These are phyloP conservation scores for Eimeria praecox DNA, from an alignment of 169 alveolate genomes.

Conservation along the genomic window DNA sequence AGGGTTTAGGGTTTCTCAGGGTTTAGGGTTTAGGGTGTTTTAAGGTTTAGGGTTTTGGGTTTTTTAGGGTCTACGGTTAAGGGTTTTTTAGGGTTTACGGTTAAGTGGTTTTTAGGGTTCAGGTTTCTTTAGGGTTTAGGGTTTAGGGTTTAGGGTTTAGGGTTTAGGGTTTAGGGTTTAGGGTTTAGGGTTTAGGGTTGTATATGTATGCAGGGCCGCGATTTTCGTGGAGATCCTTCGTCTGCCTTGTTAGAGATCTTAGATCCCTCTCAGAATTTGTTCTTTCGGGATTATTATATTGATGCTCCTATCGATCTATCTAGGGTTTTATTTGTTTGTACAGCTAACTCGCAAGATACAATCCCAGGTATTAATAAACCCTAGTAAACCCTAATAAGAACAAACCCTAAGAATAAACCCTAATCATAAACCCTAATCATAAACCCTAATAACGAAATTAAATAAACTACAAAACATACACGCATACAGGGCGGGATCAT, in stretches of 20 bases:
- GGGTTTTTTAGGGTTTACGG: no score
- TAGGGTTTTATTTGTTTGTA: slow-evolving; percentile 95
- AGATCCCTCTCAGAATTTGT: slow-evolving; percentile 94
- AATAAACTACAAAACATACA: no score
- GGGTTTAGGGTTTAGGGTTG: neutral
- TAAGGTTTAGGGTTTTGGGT: no score
- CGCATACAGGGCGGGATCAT: no score
- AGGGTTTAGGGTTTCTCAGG: no score
- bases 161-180: slow-evolving; percentile 15
- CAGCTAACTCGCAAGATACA: slow-evolving; percentile 96
- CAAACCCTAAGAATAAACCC: no score
- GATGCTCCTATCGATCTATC: slow-evolving; percentile 92
- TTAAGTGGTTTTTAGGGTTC: no score
- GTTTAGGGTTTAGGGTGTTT: no score
- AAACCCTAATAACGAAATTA: no score
- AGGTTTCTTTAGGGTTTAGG: no score
- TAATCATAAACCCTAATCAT: no score
- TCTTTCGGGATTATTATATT: slow-evolving; percentile 85
- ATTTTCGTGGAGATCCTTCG: slow-evolving; percentile 95
- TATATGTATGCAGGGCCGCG: slow-evolving; percentile 85
- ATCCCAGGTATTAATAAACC: slow-evolving; percentile 86
- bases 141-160: neutral
- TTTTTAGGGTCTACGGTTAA: no score
- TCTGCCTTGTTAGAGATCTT: slow-evolving; percentile 95
- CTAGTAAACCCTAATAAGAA: neutral